Evolutionary conservation across 2,329 filamentous ascomycete species (phyloP).

Genomic region (Huntiella bhutanensis): DNA sequence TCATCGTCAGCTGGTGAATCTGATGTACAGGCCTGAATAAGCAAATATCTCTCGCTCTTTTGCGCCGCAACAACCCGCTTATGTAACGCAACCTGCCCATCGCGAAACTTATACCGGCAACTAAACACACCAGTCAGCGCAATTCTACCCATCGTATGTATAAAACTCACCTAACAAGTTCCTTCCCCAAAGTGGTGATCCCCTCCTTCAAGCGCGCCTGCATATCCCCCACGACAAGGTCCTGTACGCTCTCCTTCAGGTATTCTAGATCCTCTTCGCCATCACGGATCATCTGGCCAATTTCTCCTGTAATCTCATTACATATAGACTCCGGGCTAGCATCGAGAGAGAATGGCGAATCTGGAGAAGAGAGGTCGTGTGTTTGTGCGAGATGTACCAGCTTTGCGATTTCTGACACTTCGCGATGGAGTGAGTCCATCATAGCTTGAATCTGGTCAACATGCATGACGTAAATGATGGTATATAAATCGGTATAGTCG

Average conservation of each 20-base stretch:
- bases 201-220: slow-evolving; percentile 36
- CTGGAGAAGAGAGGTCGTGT: too few species aligned
- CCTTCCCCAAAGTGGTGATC: slow-evolving; percentile 38
- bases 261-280: slow-evolving; percentile 72
- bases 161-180: slow-evolving; percentile 45
- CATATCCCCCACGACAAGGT: too few species aligned
- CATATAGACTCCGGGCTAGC: too few species aligned
- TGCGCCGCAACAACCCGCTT: slow-evolving; percentile 19
- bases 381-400: slow-evolving; percentile 31
- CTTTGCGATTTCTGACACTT: slow-evolving; percentile 34
- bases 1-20: slow-evolving; percentile 9
- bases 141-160: not conserved
- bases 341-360: too few species aligned
- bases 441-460: slow-evolving; percentile 43
- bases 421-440: slow-evolving; percentile 41
- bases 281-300: slow-evolving; percentile 57
- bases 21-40: slow-evolving; percentile 11
- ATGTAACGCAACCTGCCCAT: slow-evolving; percentile 64
- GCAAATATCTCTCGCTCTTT: not conserved
- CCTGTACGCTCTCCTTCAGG: slow-evolving; percentile 19
- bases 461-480: slow-evolving; percentile 24
- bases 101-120: slow-evolving; percentile 51
- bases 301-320: slow-evolving; percentile 60
- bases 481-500: not conserved
- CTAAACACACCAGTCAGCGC: slow-evolving; percentile 11